Base-by-base conservation (phyloP, 106 monocot species). In the Apostasia ramifera region DNA sequence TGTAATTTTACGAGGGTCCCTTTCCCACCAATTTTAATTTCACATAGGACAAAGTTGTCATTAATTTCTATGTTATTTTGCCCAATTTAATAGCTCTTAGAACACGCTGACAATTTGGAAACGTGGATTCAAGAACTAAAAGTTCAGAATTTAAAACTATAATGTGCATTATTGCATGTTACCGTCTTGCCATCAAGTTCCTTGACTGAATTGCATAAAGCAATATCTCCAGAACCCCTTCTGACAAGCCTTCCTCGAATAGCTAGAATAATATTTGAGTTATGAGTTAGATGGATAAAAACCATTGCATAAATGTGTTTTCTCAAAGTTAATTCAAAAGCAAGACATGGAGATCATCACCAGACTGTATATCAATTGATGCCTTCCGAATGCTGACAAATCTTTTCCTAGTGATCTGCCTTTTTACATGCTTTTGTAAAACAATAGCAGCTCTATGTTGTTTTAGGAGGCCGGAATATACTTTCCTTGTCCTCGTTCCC, bases 181-280 rank as follows among this genome's bases (percentile, higher is more conserved):
- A 94, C 94, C 85, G 69, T 82, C 71, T 67, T 78, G 5, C 41
- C 72, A 64, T 78, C 79, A 54, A 71, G 26, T 56, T 71, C 62
- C 53, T 43, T 70, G 2, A 71, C 42, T 6, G 54, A 57, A 11
- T 82, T 48, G 2, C 80, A 70, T 44, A 87, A 70, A 67, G 59
- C 69, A 57, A 83, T 43, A 68, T 90, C 84, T 54, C 81, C 78
- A 59, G 90, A 80, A 61, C 82, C 82, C 74, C 78, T 90, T 77
- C 90, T 85, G 63, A 90, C 98, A 53, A 90, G 81, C 70, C 78
- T 79, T 69, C 87, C 87, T 74, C 98, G 98, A 41, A 90, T 85
- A 63, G 71, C 98, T 98, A 71, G 49, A 71, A 64, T 48, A 71
- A 12, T 11, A 40, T 41, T 11, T 5, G 11, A 68, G 52, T 2